A percentile compares a stretch with the other conserved stretches of the same genome.
phyloP scores from a whole-genome alignment of 2,329 filamentous ascomycete species.

The Penicillium sp. region DNA sequence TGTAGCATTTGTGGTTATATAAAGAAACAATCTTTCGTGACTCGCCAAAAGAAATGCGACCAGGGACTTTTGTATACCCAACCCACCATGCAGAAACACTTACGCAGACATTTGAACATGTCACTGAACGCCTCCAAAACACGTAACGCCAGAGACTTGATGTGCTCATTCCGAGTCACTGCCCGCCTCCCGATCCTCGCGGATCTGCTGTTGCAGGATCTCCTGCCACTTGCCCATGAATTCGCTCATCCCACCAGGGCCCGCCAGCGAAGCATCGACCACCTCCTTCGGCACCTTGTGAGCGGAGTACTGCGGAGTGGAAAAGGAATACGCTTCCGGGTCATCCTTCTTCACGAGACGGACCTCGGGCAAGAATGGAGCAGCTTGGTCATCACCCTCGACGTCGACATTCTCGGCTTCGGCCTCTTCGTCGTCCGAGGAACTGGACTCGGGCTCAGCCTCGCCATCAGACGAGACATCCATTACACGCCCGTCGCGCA shows the following conservation, averaged over 20 bases:
- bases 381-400: conserved; percentile 51
- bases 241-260: conserved; percentile 74
- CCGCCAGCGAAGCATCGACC: conserved; percentile 65
- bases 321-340: conserved; percentile 83
- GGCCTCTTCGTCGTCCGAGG: conserved; percentile 29
- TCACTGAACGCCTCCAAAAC: too few species aligned
- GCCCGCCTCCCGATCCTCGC: conserved; percentile 37
- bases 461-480: conserved; percentile 25
- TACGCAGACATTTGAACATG: too few species aligned
- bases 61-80: too few species aligned
- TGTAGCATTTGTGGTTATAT: too few species aligned
- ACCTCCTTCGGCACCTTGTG: conserved; percentile 95
- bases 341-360: conserved; percentile 79
- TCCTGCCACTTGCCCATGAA: conserved; percentile 74
- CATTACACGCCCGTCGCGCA: conserved; percentile 25
- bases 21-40: too few species aligned
- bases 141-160: too few species aligned
- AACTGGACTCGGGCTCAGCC: conserved; percentile 31
- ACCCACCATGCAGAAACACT: too few species aligned
- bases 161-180: conserved; percentile 31
- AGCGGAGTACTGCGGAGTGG: conserved; percentile 82
- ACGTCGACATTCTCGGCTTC: conserved; percentile 43
- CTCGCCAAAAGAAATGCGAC: too few species aligned
- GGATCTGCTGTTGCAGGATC: conserved; percentile 46
- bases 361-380: conserved; percentile 68